A percentile compares a stretch with the other conserved stretches of the same genome.
Conservation (phyloP, 768 basidiomycete genomes). For the Rhizopogon vinicolor region DNA sequence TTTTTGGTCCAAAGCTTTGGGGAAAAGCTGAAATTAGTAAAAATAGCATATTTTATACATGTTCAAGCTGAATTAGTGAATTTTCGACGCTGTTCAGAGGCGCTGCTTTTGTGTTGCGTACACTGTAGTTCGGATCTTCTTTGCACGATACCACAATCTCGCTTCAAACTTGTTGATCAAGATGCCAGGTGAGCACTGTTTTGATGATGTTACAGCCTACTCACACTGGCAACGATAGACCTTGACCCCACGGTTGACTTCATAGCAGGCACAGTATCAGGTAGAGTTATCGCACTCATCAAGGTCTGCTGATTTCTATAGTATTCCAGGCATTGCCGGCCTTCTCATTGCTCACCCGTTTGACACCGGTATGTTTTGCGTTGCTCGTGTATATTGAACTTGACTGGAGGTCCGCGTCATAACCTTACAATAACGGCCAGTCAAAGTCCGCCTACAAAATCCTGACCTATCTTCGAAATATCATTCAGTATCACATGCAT, state of each 20-base stretch:
- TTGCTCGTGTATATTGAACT: not conserved
- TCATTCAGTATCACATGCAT: slow-evolving; percentile 57
- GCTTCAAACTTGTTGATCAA: not conserved
- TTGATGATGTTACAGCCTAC: not conserved
- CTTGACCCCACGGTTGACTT: slow-evolving; percentile 73
- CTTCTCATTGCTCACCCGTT: slow-evolving; percentile 74
- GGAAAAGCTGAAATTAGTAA: too few relatives aligned
- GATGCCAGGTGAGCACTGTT: not conserved
- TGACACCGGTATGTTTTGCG: slow-evolving; percentile 49
- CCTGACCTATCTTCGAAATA: slow-evolving; percentile 55
- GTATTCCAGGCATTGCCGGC: slow-evolving; percentile 47
- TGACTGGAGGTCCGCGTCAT: not conserved
- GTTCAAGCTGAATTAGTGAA: too few relatives aligned
- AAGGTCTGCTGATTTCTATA: not conserved
- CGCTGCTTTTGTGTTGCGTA: too few relatives aligned
- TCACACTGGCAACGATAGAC: slow-evolving; percentile 13
- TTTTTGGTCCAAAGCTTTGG: too few relatives aligned
- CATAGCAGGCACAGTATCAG: slow-evolving; percentile 69
- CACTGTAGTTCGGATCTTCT: not conserved
- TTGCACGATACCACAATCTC: not conserved
- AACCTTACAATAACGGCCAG: slow-evolving; percentile 27
- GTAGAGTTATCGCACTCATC: slow-evolving; percentile 19
- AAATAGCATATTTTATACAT: too few relatives aligned
- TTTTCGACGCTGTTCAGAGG: too few relatives aligned
- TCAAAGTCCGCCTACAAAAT: slow-evolving; percentile 80